Percentiles rank a stretch among this genome's conserved stretches.
Conservation (phyloP, 441 rosid species). For the Gossypium schwendimanii region DNA sequence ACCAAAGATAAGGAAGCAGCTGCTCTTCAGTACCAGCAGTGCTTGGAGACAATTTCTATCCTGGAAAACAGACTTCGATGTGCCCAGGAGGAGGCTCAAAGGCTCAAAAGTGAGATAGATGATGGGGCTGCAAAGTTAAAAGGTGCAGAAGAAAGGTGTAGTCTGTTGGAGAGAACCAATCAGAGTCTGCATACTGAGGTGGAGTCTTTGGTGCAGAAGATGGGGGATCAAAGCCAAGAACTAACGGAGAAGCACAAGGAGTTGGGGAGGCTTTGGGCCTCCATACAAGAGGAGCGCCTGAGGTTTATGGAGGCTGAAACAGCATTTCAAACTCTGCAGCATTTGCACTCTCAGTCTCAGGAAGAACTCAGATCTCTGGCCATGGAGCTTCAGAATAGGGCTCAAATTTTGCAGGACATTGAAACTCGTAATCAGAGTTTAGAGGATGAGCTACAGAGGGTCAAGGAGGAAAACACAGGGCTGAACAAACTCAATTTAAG, state of each 20-base stretch:
- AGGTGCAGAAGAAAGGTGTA: conserved; percentile 77
- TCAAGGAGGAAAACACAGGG: conserved; percentile 49
- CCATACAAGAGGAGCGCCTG: conserved; percentile 78
- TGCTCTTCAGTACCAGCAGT: conserved; percentile 57
- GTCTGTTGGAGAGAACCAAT: conserved; percentile 65
- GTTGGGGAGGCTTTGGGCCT: conserved; percentile 74
- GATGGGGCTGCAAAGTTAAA: conserved; percentile 57
- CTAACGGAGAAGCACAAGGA: conserved; percentile 84
- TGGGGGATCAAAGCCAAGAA: conserved; percentile 62
- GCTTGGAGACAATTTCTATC: conserved; percentile 55
- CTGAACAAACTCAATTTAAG: conserved; percentile 61
- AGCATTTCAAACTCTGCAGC: conserved; percentile 89
- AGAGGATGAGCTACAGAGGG: conserved; percentile 50
- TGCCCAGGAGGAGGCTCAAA: conserved; percentile 59
- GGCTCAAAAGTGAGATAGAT: conserved; percentile 61
- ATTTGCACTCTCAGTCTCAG: conserved; percentile 87
- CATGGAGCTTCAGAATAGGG: conserved; percentile 52
- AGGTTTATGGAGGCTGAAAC: conserved; percentile 90
- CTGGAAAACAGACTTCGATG: conserved; percentile 56
- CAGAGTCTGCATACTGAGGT: conserved; percentile 61
- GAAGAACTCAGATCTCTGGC: conserved; percentile 75
- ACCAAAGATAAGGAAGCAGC: conserved; percentile 70
- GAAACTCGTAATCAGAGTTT: conserved; percentile 53
- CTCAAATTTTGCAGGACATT: conserved; percentile 56
- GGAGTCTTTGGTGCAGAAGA: conserved; percentile 50